Base-by-base conservation (phyloP, 2,329 filamentous ascomycete species). In the Penicillium sp. region DNA sequence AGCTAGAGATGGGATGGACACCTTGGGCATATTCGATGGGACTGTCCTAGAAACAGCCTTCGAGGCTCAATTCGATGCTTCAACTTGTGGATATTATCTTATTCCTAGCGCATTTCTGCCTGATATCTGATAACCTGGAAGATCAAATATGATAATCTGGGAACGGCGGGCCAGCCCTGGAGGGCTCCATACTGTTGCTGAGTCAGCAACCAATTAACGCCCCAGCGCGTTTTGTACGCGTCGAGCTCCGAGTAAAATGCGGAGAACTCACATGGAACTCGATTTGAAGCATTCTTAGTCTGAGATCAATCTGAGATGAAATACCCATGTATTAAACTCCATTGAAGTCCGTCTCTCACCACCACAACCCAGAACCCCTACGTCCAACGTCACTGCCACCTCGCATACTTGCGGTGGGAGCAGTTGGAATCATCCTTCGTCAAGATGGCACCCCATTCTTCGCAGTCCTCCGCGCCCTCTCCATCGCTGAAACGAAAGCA, bases 401-500 rank as follows among this genome's bases (percentile, higher is more conserved):
- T 29, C 25, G 23, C 17, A 29, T 25, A 35, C 21, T 36, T 42
- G 38, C 35, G n/a, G 53, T 33, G 54, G 48, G 31, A 56, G 12
- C 50, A 19, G 4, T 36, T 23, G 15, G 19, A 55, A 55, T 33
- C 35, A 52, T 23, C 9, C 35, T 43, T 42, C 41, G 29, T 15
- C 47, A 64, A 21, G 19, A 75, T 76, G 73, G 66, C 73, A 47
- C 61, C 69, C 29, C 65, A 66, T 41, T 72, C 73, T 45, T 75
- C 74, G 12, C 71, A 70, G 59, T 61, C 68, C 15, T 69, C 73
- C 3, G 65, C 70, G 15, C 68, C 72, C 21, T 71, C 72, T 25
- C 68, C 70, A 35, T 70, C 63, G 23, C 53, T 74, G 10, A 77
- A 77, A 54, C 69, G 73, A 43, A 77, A 77, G 57, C 75, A 97